Conservation (phyloP, 495 filamentous ascomycete genomes). For the Schizothecium vesticola region DNA sequence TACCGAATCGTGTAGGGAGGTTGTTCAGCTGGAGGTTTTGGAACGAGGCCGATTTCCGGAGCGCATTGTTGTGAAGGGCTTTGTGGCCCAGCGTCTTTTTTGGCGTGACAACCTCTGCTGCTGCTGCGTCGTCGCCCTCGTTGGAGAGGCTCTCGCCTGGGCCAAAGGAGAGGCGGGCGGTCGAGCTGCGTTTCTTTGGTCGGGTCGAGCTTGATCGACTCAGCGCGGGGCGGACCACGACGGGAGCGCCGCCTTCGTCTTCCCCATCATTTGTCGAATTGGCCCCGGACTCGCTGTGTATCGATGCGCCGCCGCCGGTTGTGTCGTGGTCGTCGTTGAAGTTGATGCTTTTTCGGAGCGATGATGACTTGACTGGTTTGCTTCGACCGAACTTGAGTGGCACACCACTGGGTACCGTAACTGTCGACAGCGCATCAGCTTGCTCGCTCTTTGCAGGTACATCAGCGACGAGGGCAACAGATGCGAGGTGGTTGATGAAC, state of each 20-base stretch:
- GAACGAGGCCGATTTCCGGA: conserved; percentile 37
- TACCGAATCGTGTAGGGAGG: conserved; percentile 51
- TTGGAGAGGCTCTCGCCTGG: conserved; percentile 53
- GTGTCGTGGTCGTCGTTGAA: conserved; percentile 34
- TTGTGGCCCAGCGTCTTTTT: conserved; percentile 69
- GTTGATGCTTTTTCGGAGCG: conserved; percentile 45
- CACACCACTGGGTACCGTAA: conserved; percentile 28
- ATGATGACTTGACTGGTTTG: conserved; percentile 47
- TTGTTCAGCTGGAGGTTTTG: conserved; percentile 28
- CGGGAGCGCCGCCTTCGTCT: conserved; percentile 32
- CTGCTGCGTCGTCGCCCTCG: conserved; percentile 35
- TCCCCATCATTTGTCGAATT: conserved; percentile 27
- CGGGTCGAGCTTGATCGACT: conserved; percentile 37
- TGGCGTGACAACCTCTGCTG: conserved; percentile 36
- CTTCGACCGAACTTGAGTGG: conserved; percentile 39
- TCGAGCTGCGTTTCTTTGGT: conserved; percentile 58
- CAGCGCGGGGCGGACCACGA: conserved; percentile 33
- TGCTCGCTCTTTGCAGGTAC: conserved; percentile 24
- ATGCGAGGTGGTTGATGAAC: conserved; percentile 11
- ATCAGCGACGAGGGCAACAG: conserved; percentile 26
- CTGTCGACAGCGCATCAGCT: conserved; percentile 35
- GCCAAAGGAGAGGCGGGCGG: conserved; percentile 72
- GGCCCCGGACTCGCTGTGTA: conserved; percentile 13
- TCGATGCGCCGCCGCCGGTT: neutral
- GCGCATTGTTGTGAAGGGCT: conserved; percentile 65